Evolutionary conservation across 176 grass and related monocot genomes (phyloP).

Genomic region (Elymus sibiricus): DNA sequence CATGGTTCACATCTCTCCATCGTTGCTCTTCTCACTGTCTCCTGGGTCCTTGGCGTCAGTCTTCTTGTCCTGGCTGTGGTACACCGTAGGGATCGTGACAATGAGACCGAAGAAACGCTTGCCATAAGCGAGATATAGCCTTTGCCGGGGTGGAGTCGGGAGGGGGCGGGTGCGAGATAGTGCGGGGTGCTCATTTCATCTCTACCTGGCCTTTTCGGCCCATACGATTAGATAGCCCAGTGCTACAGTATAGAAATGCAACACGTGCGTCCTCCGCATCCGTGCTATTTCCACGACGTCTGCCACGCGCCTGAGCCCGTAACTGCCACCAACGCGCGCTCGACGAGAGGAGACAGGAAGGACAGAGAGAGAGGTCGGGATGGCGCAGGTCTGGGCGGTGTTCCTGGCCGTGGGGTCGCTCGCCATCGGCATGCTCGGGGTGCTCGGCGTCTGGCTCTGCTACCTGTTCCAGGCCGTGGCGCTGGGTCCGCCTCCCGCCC

Average conservation of each 20-base stretch:
- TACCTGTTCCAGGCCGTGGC: slow-evolving; percentile 53
- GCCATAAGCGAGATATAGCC: too few relatives aligned
- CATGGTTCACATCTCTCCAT: too few relatives aligned
- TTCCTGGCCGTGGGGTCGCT: slow-evolving; percentile 45
- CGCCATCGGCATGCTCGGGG: slow-evolving; percentile 54
- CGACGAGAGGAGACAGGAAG: neutral
- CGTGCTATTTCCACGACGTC: neutral
- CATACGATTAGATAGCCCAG: neutral
- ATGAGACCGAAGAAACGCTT: too few relatives aligned
- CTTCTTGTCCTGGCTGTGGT: too few relatives aligned
- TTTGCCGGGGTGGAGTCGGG: too few relatives aligned
- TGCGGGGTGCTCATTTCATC: too few relatives aligned
- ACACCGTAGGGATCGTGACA: too few relatives aligned
- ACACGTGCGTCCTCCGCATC: neutral
- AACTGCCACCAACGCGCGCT: neutral
- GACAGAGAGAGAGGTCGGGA: slow-evolving; percentile 2
- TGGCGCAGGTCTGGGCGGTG: slow-evolving; percentile 45
- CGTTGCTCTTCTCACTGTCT: too few relatives aligned
- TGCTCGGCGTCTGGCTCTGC: slow-evolving; percentile 51
- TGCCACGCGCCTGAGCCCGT: slow-evolving; percentile 18
- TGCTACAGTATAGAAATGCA: neutral
- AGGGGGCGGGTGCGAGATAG: too few relatives aligned
- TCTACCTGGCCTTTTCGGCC: neutral
- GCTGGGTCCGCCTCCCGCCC: neutral
- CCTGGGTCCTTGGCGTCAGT: too few relatives aligned